A percentile compares a stretch with the other conserved stretches of the same genome.
Evolutionary conservation across 2,329 filamentous ascomycete species (phyloP).

Genomic region (Curvularia lunata): DNA sequence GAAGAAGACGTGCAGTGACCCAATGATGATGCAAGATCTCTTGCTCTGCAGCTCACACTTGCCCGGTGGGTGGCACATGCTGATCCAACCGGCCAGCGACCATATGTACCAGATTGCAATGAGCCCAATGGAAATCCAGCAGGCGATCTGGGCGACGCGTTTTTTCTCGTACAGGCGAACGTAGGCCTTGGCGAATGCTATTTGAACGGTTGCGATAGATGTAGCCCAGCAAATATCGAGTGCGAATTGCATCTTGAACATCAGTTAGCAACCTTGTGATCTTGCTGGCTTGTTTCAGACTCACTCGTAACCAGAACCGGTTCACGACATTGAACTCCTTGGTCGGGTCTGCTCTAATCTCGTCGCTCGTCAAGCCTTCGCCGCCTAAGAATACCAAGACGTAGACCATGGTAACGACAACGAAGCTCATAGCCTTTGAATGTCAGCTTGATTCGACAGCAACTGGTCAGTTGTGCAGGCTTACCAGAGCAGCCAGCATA

Average conservation of each 20-base stretch:
- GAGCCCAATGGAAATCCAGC: conserved; percentile 20
- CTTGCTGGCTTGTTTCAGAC: neutral
- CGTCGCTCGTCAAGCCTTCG: conserved; percentile 21
- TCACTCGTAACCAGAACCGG: conserved; percentile 22
- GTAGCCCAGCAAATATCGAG: conserved; percentile 32
- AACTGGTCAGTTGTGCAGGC: neutral
- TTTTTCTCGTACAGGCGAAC: conserved; percentile 25
- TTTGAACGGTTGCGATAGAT: conserved; percentile 27
- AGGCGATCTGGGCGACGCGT: conserved; percentile 10
- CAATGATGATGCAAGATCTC: conserved; percentile 26
- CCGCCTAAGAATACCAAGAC: conserved; percentile 27
- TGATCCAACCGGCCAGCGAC: conserved; percentile 25
- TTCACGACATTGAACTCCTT: conserved; percentile 14
- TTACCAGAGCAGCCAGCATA: conserved; percentile 27
- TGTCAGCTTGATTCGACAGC: conserved; percentile 7
- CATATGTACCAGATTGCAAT: conserved; percentile 25
- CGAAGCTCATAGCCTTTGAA: conserved; percentile 24
- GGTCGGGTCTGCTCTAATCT: conserved; percentile 20
- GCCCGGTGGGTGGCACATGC: conserved; percentile 27
- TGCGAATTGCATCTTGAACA: conserved; percentile 26
- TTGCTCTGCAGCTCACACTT: conserved; percentile 24
- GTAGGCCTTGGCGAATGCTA: conserved; percentile 27
- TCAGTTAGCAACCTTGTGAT: conserved; percentile 4
- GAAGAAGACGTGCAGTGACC: conserved; percentile 29
- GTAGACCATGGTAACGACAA: conserved; percentile 26